Evolutionary conservation across 2,329 filamentous ascomycete genomes (phyloP).

Genomic region (Fonsecaea erecta): DNA sequence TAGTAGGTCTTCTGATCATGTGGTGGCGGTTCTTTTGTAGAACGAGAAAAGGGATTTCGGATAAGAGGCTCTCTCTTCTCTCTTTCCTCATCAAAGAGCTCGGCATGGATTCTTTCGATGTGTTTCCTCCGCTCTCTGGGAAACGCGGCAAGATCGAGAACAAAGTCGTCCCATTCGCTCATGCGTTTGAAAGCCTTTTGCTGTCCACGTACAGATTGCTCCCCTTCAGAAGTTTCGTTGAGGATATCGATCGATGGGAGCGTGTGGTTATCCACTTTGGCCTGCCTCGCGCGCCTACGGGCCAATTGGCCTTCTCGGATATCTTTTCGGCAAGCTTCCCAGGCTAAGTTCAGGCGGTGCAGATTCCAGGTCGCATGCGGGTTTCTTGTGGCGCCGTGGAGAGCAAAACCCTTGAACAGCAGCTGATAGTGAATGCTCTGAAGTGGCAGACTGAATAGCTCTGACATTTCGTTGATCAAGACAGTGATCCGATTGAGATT

Average conservation of each 20-base stretch:
- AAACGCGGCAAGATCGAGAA: constrained; percentile 36
- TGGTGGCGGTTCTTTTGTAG: not conserved
- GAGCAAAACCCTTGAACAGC: constrained; percentile 79
- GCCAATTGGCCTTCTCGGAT: constrained; percentile 37
- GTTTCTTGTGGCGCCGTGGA: constrained; percentile 65
- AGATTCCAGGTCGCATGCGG: constrained; percentile 72
- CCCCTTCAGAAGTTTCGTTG: constrained; percentile 18
- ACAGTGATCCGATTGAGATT: constrained; percentile 72
- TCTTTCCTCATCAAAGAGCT: constrained; percentile 36
- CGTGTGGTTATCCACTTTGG: not conserved
- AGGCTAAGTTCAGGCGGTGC: constrained; percentile 69
- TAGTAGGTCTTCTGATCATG: constrained; percentile 33
- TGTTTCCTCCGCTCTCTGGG: constrained; percentile 36
- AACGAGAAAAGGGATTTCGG: constrained; percentile 7
- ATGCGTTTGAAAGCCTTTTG: constrained; percentile 24
- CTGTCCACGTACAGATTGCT: not conserved
- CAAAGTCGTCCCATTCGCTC: constrained; percentile 36
- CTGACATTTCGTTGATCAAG: constrained; percentile 79
- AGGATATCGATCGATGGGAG: constrained; percentile 29
- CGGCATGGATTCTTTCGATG: constrained; percentile 35
- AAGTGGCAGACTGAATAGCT: constrained; percentile 66
- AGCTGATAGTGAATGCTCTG: constrained; percentile 78
- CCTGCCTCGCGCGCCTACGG: not conserved
- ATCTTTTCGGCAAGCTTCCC: constrained; percentile 64
- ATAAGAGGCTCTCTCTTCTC: constrained; percentile 17